Evolutionary conservation across 352 stramenopile species (phyloP).

Genomic region (Globisporangium alternatum): DNA sequence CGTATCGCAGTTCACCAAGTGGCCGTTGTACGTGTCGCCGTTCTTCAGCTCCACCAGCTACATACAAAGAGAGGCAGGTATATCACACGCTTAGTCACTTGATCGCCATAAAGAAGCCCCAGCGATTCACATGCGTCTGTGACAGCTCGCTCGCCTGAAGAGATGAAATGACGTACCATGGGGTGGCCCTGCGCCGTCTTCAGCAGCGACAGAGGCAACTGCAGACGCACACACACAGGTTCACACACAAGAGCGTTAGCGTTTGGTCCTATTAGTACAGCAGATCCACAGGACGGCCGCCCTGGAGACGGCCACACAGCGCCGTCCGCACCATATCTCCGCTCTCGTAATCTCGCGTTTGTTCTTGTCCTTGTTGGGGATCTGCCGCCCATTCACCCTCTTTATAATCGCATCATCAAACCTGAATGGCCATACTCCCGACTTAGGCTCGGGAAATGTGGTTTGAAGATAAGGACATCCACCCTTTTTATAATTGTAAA

Average conservation of each 20-base stretch:
- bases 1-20: constrained; percentile 96
- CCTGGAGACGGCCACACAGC: neutral
- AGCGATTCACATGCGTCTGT: neutral
- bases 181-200: constrained; percentile 94
- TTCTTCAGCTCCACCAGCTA: constrained; percentile 99
- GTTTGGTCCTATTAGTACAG: neutral
- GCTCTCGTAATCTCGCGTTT: constrained; percentile 7
- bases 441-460: no score
- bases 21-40: constrained; percentile 98
- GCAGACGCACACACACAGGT: constrained; percentile 12
- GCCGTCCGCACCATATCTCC: neutral
- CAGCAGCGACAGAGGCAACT: constrained; percentile 96
- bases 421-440: no score
- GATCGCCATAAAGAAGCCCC: neutral
- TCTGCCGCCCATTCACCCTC: neutral
- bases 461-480: no score
- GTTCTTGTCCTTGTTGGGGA: neutral
- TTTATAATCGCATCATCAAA: no score
- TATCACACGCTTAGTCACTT: neutral
- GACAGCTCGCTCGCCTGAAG: neutral
- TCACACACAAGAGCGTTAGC: constrained; percentile 17
- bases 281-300: neutral
- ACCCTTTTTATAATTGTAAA: no score
- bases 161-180: constrained; percentile 61
- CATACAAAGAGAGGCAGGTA: neutral